Base-by-base conservation (phyloP, 345 rosid genomes). In the Salix koriyanagi region DNA sequence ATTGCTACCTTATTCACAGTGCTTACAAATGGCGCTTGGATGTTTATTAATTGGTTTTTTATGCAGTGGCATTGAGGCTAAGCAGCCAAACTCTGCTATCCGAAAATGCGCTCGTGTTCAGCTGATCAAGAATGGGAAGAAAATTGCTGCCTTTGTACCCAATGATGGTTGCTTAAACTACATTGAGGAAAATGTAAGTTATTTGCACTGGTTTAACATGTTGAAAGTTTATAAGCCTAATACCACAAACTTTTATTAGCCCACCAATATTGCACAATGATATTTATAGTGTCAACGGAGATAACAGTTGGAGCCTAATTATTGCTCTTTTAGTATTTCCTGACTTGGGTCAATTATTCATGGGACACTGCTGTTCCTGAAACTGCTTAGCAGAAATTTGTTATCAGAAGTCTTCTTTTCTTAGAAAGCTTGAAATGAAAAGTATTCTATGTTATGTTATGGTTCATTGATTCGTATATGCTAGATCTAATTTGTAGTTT, bases 11-110 rank as follows among this genome's bases (percentile, higher is more conserved):
- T 48, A 14, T 52, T 34, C 5, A 15, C 11, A 2, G 23, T 50
- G 48, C 37, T 62, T 5, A 70, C 15, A 12, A 5, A 2, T 18
- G 42, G 12, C 11, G 3, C 28, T 4, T 32, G n/a, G 18, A 15
- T 48, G 9, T 32, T 41, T 70, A 1, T 26, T 50, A 11, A 65
- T 44, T 48, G 84, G 23, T 83, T 85, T 73, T 83, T 85, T 73
- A 79, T 80, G 82, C 91, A 93, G 98, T 15, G 98, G 99, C 75
- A 93, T 92, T 85, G 96, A 93, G 79, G 99, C 98, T 60, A 95
- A 95, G 88, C 97, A 91, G 91, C 99, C 99, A 6, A 95, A 95
- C 87, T 95, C 99, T 85, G 99, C 98, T 61, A 95, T 95, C 83
- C 84, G 98, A 69, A 93, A 95, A 65, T 95, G 98, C 86, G 98